phyloP scores from a whole-genome alignment of 768 basidiomycete species.

The Suillus subluteus region DNA sequence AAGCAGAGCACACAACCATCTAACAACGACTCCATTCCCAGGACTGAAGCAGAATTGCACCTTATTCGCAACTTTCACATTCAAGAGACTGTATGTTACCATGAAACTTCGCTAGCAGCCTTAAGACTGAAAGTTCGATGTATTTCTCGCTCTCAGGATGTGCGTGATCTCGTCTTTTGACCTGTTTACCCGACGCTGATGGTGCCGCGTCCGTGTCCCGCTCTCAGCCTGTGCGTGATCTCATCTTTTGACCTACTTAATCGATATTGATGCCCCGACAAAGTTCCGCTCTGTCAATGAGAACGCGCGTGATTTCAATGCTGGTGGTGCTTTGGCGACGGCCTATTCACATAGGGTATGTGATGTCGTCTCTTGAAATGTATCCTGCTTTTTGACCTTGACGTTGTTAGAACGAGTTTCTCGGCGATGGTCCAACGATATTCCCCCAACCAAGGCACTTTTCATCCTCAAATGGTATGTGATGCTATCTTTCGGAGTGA shows the following conservation, averaged over 20 bases:
- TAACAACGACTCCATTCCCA: no score
- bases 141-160: no score
- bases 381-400: not conserved
- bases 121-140: not conserved
- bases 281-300: not conserved
- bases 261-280: not conserved
- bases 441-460: not conserved
- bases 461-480: not conserved
- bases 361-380: not conserved
- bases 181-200: no score
- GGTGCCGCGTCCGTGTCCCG: no score
- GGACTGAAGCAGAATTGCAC: not conserved
- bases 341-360: not conserved
- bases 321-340: not conserved
- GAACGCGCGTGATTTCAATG: fast-evolving
- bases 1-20: not conserved
- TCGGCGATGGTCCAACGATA: fast-evolving
- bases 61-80: not conserved
- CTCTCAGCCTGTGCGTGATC: no score
- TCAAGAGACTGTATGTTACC: not conserved
- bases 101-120: not conserved
- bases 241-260: no score
- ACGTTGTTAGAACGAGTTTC: not conserved
- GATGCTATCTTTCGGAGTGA: not conserved
- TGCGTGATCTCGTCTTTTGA: no score